Percentiles rank a stretch among this genome's conserved stretches.
Evolutionary conservation across 148 eudicot species (phyloP).

Genomic region (Silene uniflora): DNA sequence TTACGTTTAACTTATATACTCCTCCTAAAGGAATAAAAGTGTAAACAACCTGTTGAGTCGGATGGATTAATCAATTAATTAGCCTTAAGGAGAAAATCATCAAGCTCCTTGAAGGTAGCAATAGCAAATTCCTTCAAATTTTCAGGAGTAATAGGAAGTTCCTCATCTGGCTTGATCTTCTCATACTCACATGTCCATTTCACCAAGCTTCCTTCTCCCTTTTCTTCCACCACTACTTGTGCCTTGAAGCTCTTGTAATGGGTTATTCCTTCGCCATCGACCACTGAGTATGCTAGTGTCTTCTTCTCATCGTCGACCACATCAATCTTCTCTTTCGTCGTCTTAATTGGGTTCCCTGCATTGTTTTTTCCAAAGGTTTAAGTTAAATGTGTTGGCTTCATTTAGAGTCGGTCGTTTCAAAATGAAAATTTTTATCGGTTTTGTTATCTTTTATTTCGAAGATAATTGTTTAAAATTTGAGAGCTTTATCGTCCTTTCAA

Average conservation of each 20-base stretch:
- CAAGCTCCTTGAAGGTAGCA: slow-evolving; percentile 52
- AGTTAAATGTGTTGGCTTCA: too few species aligned
- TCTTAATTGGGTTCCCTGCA: slow-evolving; percentile 41
- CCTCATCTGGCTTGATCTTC: slow-evolving; percentile 60
- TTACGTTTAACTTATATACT: too few species aligned
- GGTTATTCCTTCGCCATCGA: slow-evolving; percentile 58
- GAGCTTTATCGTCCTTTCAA: neutral
- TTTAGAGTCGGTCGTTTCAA: too few species aligned
- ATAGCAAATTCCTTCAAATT: slow-evolving; percentile 13
- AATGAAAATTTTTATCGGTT: too few species aligned
- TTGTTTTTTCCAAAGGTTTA: neutral
- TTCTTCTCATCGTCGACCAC: slow-evolving; percentile 65
- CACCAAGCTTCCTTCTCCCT: slow-evolving; percentile 56
- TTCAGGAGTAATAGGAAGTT: slow-evolving; percentile 50
- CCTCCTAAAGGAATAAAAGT: too few species aligned
- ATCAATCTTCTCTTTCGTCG: slow-evolving; percentile 61
- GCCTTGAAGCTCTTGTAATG: slow-evolving; percentile 72
- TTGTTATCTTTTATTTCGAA: too few species aligned
- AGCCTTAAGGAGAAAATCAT: slow-evolving; percentile 51
- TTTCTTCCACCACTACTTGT: slow-evolving; percentile 39
- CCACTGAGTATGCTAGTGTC: slow-evolving; percentile 39
- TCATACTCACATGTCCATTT: slow-evolving; percentile 73
- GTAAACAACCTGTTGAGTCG: too few species aligned
- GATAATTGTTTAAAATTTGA: neutral
- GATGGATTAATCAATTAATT: slow-evolving; percentile 15